phyloP scores from a whole-genome alignment of 2,329 filamentous ascomycete genomes.

The Fusarium graminum region DNA sequence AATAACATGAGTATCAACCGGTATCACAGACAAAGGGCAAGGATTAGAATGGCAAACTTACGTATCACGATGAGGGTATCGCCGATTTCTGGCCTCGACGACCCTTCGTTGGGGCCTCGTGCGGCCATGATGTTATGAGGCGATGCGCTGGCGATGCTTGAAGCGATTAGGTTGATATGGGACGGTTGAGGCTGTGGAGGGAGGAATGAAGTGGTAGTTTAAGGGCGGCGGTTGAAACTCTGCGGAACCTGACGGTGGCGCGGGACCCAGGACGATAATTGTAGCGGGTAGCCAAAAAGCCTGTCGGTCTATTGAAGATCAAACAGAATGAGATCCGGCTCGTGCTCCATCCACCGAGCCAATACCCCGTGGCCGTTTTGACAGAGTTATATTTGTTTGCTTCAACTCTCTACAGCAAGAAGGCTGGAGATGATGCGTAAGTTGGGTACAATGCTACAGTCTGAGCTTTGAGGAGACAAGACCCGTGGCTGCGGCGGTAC shows the following conservation, averaged over 20 bases:
- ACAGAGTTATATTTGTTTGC: conserved; percentile 38
- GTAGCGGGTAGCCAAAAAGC: conserved; percentile 18
- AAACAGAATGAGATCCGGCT: conserved; percentile 28
- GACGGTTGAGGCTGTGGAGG: conserved; percentile 40
- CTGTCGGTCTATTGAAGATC: conserved; percentile 25
- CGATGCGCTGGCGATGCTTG: conserved; percentile 35
- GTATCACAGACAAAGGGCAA: conserved; percentile 45
- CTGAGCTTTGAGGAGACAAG: conserved; percentile 44
- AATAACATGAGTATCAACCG: conserved; percentile 25
- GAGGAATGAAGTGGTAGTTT: conserved; percentile 39
- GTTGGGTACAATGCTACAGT: conserved; percentile 42
- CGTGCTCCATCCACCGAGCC: conserved; percentile 45
- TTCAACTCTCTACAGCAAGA: conserved; percentile 36
- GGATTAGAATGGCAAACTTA: conserved; percentile 59
- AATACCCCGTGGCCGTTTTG: conserved; percentile 34
- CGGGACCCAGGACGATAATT: conserved; percentile 30
- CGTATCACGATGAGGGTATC: conserved; percentile 79
- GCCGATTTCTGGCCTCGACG: conserved; percentile 69
- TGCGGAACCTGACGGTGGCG: conserved; percentile 40
- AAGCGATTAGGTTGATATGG: conserved; percentile 33
- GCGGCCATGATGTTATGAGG: conserved; percentile 58
- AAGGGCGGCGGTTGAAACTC: conserved; percentile 44
- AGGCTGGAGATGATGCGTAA: conserved; percentile 47
- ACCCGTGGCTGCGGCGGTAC: conserved; percentile 41
- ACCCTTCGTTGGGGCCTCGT: conserved; percentile 54